Percentiles rank a stretch among this genome's conserved stretches.
Evolutionary conservation across 371 early-diverging fungal species (phyloP).

Genomic region (Fennellomyces sp.): DNA sequence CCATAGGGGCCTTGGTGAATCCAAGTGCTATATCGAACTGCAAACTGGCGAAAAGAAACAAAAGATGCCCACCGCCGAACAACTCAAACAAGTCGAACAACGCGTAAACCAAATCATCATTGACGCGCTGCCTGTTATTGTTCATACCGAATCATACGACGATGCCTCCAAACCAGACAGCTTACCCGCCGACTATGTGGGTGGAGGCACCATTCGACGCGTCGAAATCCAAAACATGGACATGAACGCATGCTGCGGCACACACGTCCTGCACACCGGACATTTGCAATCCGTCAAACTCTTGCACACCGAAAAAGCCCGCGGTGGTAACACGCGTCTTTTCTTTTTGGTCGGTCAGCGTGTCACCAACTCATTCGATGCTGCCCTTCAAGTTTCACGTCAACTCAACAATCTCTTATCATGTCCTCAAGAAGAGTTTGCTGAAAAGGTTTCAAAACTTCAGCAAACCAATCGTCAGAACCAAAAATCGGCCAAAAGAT

Average conservation of each 20-base stretch:
- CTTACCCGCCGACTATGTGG: constrained; percentile 66
- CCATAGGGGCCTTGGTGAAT: constrained; percentile 61
- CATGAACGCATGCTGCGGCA: constrained; percentile 84
- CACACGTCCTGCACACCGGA: constrained; percentile 64
- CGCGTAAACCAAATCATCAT: constrained; percentile 63
- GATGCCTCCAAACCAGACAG: constrained; percentile 44
- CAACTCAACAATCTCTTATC: constrained; percentile 58
- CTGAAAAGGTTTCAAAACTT: constrained; percentile 54
- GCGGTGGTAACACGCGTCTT: constrained; percentile 70
- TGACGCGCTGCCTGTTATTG: constrained; percentile 50
- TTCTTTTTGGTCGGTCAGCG: constrained; percentile 73
- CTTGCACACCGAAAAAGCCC: constrained; percentile 66
- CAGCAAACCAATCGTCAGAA: constrained; percentile 44
- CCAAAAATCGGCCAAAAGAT: constrained; percentile 44
- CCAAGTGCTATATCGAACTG: constrained; percentile 63
- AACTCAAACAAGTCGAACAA: constrained; percentile 54
- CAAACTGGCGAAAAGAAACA: constrained; percentile 29
- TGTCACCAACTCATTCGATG: constrained; percentile 53
- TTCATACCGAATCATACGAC: constrained; percentile 36
- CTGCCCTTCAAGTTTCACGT: constrained; percentile 46
- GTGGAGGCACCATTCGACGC: constrained; percentile 64
- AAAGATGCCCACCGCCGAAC: constrained; percentile 40
- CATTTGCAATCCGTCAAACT: constrained; percentile 70
- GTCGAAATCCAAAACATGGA: constrained; percentile 64
- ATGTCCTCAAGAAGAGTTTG: constrained; percentile 60